Base-by-base conservation (phyloP, 441 rosid genomes). In the Syzygium malaccense region DNA sequence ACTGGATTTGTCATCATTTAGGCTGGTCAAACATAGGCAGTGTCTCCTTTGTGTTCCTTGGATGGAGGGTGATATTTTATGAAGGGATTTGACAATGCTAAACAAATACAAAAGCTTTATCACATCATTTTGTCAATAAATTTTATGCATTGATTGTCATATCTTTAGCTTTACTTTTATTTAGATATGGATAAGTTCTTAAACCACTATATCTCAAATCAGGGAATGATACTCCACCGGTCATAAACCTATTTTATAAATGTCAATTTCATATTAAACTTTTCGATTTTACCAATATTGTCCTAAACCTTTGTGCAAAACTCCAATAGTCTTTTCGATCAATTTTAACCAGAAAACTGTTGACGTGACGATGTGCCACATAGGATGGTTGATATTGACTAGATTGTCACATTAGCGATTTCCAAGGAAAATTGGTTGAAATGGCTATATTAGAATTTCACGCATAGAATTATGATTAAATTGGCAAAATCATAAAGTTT, bases 321-420 rank as follows among this genome's bases (percentile, higher is more conserved):
- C 23, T 30, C 41, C 1, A 19, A 2, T 66, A 17, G 3, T 66
- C 6, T 6, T 30, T 8, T 18, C 0, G 0, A 2, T 17, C 0
- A 30, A 30, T 32, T 30, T 30, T 32, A 14, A 8, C 41, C 4
- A 4, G 0, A 66, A 66, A n/a, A 17, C 41, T 45, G 4, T 17
- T 66, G 0, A 32, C 2, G 6, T 0, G 13, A 0, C 1, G 2
- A 0, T 8, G 12, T 64, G 41, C 23, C 75, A 4, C 5, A 0
- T 30, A 64, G 0, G 0, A 64, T 3, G 9, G 0, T 0, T 12
- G 4, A 4, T 0, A 2, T 0, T 14, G 2, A 62, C 14, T 62
- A 0, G 4, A 62, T 37, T 14, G 1, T 2, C 2, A 8, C 15
- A 8, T 62, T 0, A 14, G 20, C 11, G 2, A n/a, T 62, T 62